Evolutionary conservation across 139 green algal species (phyloP), one percentile per base, ranked within the genome.

Genomic region (Chlamydomonas sphaeroides): DNA sequence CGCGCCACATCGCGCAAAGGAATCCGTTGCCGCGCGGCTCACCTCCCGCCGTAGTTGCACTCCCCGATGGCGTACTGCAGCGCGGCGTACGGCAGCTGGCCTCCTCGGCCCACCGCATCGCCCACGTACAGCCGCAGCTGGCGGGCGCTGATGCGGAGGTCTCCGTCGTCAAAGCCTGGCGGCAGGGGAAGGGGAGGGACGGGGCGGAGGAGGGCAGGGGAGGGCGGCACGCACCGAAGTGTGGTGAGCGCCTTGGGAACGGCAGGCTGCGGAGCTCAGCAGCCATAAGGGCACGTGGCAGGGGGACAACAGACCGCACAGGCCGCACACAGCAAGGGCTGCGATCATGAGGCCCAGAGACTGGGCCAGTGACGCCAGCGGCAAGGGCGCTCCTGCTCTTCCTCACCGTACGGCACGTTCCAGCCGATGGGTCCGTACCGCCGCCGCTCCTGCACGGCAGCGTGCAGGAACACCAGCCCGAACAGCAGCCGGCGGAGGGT

Each of bases 11-110:
- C n/a, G n/a, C n/a, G n/a, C n/a, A 6, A 39, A 35, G 25, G 39
- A 3, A 57, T 35, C n/a, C n/a, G n/a, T n/a, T n/a, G n/a, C n/a
- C n/a, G n/a, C n/a, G 45, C 42, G n/a, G 32, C 61, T 30, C 67
- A 71, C 74, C 76, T 83, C 26, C 92, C 92, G 23, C 92, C 92
- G 68, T 95, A 95, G 84, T 95, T 95, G 87, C 92, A 95, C 71
- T 95, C 92, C 1, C 92, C 92, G n/a, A 91, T 90, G 57, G 89
- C 86, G 63, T 95, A 95, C 42, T 85, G 84, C 61, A 94, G 67
- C 51, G 84, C 84, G 38, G 65, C 78, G 59, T 82, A 90, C 28
- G 86, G 86, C 65, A 90, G 71, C 23, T 35, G 62, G 48, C 51
- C 66, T 10, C 87, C 80, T 84, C 83, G 88, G 70, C 25, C 85